A percentile compares a stretch with the other conserved stretches of the same genome.
Conservation (phyloP, 371 early-diverging fungal species). For the Rhizopus microsporus region DNA sequence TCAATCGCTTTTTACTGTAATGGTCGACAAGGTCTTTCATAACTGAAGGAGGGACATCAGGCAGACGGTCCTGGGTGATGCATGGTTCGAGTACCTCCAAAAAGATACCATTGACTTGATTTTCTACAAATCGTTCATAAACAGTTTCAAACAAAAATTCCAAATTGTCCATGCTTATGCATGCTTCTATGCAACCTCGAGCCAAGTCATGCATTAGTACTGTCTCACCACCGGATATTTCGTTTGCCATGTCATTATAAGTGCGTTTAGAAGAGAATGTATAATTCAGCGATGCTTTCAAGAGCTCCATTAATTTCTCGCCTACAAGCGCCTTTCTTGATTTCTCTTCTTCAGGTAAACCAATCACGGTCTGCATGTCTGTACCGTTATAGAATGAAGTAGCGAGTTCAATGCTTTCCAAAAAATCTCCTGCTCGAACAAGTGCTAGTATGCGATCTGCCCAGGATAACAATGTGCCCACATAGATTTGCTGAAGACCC, state of each 20-base stretch:
- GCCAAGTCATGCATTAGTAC: slow-evolving; percentile 60
- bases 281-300: slow-evolving; percentile 69
- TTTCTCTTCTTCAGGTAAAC: slow-evolving; percentile 68
- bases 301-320: slow-evolving; percentile 66
- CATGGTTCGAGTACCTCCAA: slow-evolving; percentile 69
- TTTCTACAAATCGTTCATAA: slow-evolving; percentile 71
- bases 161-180: slow-evolving; percentile 64
- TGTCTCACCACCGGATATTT: slow-evolving; percentile 45
- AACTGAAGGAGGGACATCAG: slow-evolving; percentile 65
- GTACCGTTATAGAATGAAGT: slow-evolving; percentile 68
- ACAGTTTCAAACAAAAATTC: slow-evolving; percentile 75
- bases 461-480: slow-evolving; percentile 77
- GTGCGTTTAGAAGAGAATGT: slow-evolving; percentile 58
- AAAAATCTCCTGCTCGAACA: slow-evolving; percentile 71
- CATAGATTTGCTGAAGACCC: slow-evolving; percentile 66
- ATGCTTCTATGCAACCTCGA: slow-evolving; percentile 64
- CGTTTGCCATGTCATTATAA: slow-evolving; percentile 46
- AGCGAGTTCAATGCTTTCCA: slow-evolving; percentile 70
- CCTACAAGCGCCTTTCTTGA: slow-evolving; percentile 62
- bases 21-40: slow-evolving; percentile 72
- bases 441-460: slow-evolving; percentile 73
- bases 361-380: slow-evolving; percentile 63
- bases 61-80: slow-evolving; percentile 61
- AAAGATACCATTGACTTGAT: slow-evolving; percentile 57
- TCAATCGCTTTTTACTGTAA: slow-evolving; percentile 56